Percentiles rank a stretch among this genome's conserved stretches.
Evolutionary conservation across 306 rosid genomes (phyloP).

Genomic region (Fragaria nilgerrensis): DNA sequence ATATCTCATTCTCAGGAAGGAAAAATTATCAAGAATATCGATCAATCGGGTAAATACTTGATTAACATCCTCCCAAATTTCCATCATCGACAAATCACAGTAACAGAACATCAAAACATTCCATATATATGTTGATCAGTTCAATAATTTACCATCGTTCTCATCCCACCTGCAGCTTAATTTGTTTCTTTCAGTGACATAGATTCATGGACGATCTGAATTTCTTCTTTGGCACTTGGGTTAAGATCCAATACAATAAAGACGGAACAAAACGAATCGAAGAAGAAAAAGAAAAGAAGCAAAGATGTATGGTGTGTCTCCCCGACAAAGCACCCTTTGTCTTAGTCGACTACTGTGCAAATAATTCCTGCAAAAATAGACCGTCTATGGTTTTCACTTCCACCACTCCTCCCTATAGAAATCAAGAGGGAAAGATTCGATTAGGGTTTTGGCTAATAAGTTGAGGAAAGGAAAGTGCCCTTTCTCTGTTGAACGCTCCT

Average conservation of each 20-base stretch:
- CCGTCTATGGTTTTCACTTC: neutral
- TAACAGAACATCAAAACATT: neutral
- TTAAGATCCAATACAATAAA: neutral
- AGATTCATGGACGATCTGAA: neutral
- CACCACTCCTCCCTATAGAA: neutral
- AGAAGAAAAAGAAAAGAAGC: neutral
- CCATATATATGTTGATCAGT: neutral
- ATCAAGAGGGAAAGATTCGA: neutral
- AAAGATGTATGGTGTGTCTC: constrained; percentile 1
- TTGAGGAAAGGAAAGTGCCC: neutral
- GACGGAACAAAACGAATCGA: neutral
- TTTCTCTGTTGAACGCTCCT: constrained; percentile 4
- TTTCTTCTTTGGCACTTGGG: neutral
- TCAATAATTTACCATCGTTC: neutral
- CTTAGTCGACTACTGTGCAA: neutral
- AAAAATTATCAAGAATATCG: too few species aligned
- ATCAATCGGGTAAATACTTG: too few species aligned
- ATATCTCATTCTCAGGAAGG: neutral
- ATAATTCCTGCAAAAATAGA: neutral
- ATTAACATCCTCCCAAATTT: too few species aligned
- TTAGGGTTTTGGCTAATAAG: neutral
- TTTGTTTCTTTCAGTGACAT: neutral
- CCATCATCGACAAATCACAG: neutral
- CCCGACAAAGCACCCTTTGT: constrained; percentile 4
- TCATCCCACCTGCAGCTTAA: neutral